These are phyloP conservation scores for Nemania diffusa DNA, from an alignment of 2,329 filamentous ascomycete genomes.

Conservation along the genomic window DNA sequence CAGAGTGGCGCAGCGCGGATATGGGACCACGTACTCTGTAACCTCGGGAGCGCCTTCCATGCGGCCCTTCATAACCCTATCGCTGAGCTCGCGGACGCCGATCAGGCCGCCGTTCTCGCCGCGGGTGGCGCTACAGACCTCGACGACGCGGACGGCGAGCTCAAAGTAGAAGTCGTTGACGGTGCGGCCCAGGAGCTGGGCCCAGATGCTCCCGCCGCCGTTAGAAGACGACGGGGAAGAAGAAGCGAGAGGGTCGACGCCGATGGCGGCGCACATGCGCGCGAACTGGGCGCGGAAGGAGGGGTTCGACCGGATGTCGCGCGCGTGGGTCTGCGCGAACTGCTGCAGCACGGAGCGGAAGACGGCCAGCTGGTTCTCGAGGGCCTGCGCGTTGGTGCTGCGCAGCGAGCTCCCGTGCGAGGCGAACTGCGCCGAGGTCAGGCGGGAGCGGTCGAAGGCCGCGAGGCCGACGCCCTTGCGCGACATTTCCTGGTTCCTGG, in stretches of 20 bases:
- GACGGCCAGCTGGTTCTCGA: slow-evolving; percentile 92
- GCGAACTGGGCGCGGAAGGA: slow-evolving; percentile 96
- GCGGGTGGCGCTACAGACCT: slow-evolving; percentile 87
- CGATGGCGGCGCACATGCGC: slow-evolving; percentile 97
- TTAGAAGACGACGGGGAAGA: slow-evolving; percentile 42
- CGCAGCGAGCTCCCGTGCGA: slow-evolving; percentile 90
- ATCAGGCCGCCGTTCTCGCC: slow-evolving; percentile 94
- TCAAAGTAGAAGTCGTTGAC: slow-evolving; percentile 99
- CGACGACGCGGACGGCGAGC: slow-evolving; percentile 93
- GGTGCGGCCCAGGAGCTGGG: slow-evolving; percentile 87
- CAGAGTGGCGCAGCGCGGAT: not conserved
- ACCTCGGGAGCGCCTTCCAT: slow-evolving; percentile 83
- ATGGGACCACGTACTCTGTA: slow-evolving; percentile 70
- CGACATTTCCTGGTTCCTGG: slow-evolving; percentile 59
- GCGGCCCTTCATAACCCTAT: slow-evolving; percentile 76
- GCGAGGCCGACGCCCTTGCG: slow-evolving; percentile 89
- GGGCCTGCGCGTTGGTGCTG: slow-evolving; percentile 81
- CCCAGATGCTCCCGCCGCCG: slow-evolving; percentile 80
- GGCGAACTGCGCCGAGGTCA: slow-evolving; percentile 89
- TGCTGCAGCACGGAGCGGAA: slow-evolving; percentile 96
- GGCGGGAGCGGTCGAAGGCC: slow-evolving; percentile 85
- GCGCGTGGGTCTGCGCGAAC: slow-evolving; percentile 93
- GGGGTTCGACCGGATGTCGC: slow-evolving; percentile 95
- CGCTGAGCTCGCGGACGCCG: slow-evolving; percentile 81
- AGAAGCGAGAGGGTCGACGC: slow-evolving; percentile 91